Conservation (phyloP, 2,329 filamentous ascomycete genomes). For the Trichoderma lentiforme region DNA sequence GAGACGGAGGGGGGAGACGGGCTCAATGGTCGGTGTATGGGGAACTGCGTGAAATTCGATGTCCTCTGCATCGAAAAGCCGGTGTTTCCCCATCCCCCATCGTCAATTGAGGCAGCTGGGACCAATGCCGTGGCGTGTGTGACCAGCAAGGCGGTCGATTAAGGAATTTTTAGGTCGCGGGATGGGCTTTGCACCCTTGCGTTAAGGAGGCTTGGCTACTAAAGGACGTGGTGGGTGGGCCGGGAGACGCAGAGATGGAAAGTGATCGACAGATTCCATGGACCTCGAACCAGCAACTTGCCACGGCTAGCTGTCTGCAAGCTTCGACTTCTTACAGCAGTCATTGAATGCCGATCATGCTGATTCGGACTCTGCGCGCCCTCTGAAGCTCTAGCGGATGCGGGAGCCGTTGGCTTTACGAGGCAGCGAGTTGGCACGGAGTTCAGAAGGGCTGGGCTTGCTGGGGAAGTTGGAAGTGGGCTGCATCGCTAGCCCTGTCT, state of each 20-base stretch:
- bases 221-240: constrained; percentile 11
- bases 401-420: background rate
- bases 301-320: background rate
- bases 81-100: constrained; percentile 13
- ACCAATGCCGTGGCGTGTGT: constrained; percentile 12
- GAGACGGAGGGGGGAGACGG: background rate
- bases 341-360: background rate
- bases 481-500: constrained; percentile 3
- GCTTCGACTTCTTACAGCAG: background rate
- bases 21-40: background rate
- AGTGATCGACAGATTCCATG: constrained; percentile 13
- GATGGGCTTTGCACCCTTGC: constrained; percentile 18
- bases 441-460: background rate
- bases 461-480: background rate
- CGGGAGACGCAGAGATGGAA: constrained; percentile 6
- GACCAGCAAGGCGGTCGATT: constrained; percentile 13
- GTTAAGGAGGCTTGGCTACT: constrained; percentile 15
- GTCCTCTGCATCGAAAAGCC: background rate
- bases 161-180: constrained; percentile 17
- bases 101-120: background rate
- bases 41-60: constrained; percentile 17
- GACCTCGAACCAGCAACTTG: background rate
- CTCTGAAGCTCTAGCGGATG: background rate
- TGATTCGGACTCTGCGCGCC: background rate
- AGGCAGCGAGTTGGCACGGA: background rate